Evolutionary conservation across 352 stramenopile species (phyloP).

Genomic region (Globisporangium acanthophoron): DNA sequence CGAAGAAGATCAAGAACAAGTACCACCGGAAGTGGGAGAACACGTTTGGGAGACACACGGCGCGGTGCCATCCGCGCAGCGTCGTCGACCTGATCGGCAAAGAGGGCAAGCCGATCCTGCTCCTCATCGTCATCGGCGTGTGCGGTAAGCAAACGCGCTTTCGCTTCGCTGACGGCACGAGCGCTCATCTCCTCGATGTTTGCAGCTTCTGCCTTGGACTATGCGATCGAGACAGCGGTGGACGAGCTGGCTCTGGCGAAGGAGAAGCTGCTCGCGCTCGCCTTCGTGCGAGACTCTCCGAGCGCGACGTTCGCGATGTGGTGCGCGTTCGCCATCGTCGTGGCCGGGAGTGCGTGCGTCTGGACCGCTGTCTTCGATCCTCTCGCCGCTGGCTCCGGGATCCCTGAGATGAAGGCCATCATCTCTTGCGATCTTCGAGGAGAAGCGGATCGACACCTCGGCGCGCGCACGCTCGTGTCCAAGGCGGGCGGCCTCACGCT

Average conservation of each 20-base stretch:
- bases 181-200: too few species aligned
- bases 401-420: conserved; percentile 79
- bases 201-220: conserved; percentile 50
- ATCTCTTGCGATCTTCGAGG: conserved; percentile 51
- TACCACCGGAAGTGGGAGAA: conserved; percentile 46
- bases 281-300: conserved; percentile 12
- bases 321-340: conserved; percentile 26
- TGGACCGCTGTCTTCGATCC: conserved; percentile 44
- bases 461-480: conserved; percentile 44
- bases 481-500: conserved; percentile 90
- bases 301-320: conserved; percentile 22
- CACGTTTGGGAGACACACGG: conserved; percentile 27
- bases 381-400: conserved; percentile 51
- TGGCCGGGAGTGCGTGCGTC: conserved; percentile 27
- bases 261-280: conserved; percentile 12
- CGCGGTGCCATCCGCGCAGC: conserved; percentile 23
- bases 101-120: conserved; percentile 43
- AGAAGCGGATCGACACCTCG: conserved; percentile 40
- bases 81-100: conserved; percentile 41
- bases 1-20: conserved; percentile 22
- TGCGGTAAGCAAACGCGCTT: conserved; percentile 21
- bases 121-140: conserved; percentile 45
- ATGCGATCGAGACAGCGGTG: conserved; percentile 30
- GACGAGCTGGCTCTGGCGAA: conserved; percentile 16
- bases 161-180: neutral